phyloP scores from a whole-genome alignment of 345 rosid genomes.

The Salix suchowensis region DNA sequence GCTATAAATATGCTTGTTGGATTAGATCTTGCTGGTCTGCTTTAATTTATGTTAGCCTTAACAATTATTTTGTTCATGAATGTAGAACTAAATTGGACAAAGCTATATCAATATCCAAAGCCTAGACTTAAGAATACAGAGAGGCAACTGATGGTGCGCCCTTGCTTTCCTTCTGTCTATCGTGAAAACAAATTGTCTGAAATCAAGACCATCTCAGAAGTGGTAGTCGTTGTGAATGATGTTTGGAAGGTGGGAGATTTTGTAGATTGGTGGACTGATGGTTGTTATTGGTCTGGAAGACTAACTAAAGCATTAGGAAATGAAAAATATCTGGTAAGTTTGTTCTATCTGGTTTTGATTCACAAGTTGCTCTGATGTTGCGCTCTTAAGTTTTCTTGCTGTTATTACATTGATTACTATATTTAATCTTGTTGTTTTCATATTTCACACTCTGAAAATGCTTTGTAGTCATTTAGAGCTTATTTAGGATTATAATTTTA shows the following conservation, averaged over 20 bases:
- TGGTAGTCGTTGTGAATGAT: slow-evolving; percentile 37
- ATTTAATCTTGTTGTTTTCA: too few species aligned
- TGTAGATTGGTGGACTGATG: slow-evolving; percentile 64
- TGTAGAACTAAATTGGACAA: slow-evolving; percentile 34
- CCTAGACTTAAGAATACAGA: slow-evolving; percentile 13
- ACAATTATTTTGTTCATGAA: background rate
- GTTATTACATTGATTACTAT: too few species aligned
- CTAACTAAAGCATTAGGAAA: slow-evolving; percentile 31
- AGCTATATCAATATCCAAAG: slow-evolving; percentile 42
- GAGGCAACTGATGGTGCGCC: slow-evolving; percentile 51
- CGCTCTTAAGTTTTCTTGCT: too few species aligned
- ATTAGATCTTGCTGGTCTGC: slow-evolving; percentile 1
- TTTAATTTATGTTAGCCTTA: background rate
- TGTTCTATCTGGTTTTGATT: background rate
- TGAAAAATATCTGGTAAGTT: slow-evolving; percentile 40
- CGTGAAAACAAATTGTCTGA: slow-evolving; percentile 32
- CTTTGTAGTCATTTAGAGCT: too few species aligned
- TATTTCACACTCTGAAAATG: too few species aligned
- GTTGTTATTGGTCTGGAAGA: slow-evolving; percentile 58
- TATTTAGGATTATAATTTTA: too few species aligned
- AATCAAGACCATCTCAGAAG: slow-evolving; percentile 29
- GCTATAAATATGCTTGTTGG: background rate
- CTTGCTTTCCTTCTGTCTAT: slow-evolving; percentile 46
- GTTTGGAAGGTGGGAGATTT: slow-evolving; percentile 58
- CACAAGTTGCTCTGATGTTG: background rate